Evolutionary conservation across 768 basidiomycete genomes (phyloP), one percentile per base, ranked within the genome.

Genomic region (Lyophyllum semitale): DNA sequence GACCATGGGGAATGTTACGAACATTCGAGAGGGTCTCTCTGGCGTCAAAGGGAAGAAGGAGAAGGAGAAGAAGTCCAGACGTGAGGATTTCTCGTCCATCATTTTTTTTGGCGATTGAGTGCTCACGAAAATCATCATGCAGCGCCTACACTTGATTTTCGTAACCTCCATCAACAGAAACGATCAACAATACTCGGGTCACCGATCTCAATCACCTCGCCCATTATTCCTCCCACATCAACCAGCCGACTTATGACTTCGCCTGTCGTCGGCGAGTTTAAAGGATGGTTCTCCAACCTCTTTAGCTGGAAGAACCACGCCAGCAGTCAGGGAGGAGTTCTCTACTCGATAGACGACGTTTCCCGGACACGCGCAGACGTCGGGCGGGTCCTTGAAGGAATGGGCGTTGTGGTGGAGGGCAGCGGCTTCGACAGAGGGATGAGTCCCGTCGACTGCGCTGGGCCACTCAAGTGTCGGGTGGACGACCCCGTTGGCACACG

Each of bases 211-310:
- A 68, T 80, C 50, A 74, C 77, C 18, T 71, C 77, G 25, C 71
- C 74, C 62, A 50, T 76, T 59, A 55, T 73, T 58, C 17, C 74
- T 68, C 22, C 73, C 69, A 64, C 68, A 11, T 54, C 69, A 26
- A 66, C 67, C 40, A 70, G 66, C 51, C 71, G 73, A 41, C 67
- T 77, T 45, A 68, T 84, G 40, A 74, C 82, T 7, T 84, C 89
- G 15, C 89, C 89, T n/a, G 86, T 84, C 9, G 87, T 89, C 13
- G 87, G 87, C 54, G 91, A 92, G 69, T 85, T 92, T 71, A 90
- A 89, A 67, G 90, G 89, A 30, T 97, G 95, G 95, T 95, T 98
- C 72, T 91, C 93, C 20, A 96, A 91, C 61, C 76, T 98, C 27
- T 98, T 98, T 78, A 91, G 87, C 70, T 97, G 93, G 91, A 94